Base-by-base conservation (phyloP, 352 stramenopile species). In the Pythium rhizo-oryzae region DNA sequence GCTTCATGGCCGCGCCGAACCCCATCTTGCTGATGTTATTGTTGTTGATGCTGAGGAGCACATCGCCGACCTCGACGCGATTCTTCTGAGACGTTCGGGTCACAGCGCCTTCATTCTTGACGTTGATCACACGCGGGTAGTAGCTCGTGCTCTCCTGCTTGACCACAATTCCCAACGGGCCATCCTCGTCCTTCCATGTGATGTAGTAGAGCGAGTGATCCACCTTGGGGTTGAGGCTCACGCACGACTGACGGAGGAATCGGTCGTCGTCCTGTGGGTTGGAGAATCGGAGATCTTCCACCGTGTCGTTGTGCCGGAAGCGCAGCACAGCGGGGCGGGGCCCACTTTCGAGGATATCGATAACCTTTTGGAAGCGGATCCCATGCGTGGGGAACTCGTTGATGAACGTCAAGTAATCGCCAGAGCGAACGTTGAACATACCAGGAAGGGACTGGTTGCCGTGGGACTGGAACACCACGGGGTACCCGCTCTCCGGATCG, bases 1-100 rank as follows among this genome's bases (percentile, higher is more conserved):
- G 62, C 55, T 90, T 87, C 88, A 96, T 96, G 18, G 88, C 86
- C 24, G 87, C 64, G 11, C 85, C 86, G 65, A 96, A 96, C 49
- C 88, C 88, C 85, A 96, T 96, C 65, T 93, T 93, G 74, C 84
- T 93, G 67, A 96, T 96, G 74, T 96, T 94, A 76, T 96, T 93
- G 78, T 96, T 93, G 76, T 96, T 96, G 64, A 96, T 94, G 66
- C 86, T 93, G 21, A 96, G 74, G 37, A 96, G 55, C 39, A 93
- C 74, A 49, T 96, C 88, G 30, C 88, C 88, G 21, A 92, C 84
- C 66, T 92, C 82, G 28, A 96, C 85, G 19, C 84, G 84, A 60
- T 94, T 93, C 65, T 92, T 92, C 72, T 96, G 86, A 16, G 84
- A 93, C 52, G 91, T 76, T 16, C 87, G 82, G 8, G 80, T 87